phyloP scores from a whole-genome alignment of 805 yeast species.

The Saccharomyces cerevisiae region DNA sequence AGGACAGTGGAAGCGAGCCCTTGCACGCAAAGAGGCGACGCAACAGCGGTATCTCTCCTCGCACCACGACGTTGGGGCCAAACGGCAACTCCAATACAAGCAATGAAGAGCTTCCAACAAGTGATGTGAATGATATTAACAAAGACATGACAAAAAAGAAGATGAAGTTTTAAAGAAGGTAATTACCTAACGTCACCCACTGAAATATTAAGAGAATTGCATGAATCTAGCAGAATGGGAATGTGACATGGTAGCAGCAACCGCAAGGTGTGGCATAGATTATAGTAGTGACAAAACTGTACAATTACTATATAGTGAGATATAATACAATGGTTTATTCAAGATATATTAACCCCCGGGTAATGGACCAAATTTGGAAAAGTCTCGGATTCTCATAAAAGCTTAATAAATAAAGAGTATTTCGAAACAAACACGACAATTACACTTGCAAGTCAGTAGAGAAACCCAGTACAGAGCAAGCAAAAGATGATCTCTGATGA shows the following conservation, averaged over 20 bases:
- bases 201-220: background rate
- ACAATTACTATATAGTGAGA: background rate
- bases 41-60: background rate
- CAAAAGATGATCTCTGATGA: constrained; percentile 68
- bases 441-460: background rate
- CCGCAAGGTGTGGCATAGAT: background rate
- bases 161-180: background rate
- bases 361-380: background rate
- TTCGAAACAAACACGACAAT: background rate
- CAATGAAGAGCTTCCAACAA: background rate
- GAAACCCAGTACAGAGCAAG: background rate
- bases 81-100: background rate
- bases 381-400: background rate
- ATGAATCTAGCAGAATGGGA: background rate
- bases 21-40: background rate
- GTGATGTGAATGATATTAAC: background rate
- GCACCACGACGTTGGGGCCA: background rate
- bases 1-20: background rate
- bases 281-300: background rate
- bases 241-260: background rate
- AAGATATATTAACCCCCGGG: background rate
- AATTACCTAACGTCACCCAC: background rate
- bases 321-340: background rate
- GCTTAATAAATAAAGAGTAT: background rate
- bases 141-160: background rate